A percentile compares a stretch with the other conserved stretches of the same genome.
phyloP scores from a whole-genome alignment of 257 asterid genomes.

The Mitragyna speciosa region DNA sequence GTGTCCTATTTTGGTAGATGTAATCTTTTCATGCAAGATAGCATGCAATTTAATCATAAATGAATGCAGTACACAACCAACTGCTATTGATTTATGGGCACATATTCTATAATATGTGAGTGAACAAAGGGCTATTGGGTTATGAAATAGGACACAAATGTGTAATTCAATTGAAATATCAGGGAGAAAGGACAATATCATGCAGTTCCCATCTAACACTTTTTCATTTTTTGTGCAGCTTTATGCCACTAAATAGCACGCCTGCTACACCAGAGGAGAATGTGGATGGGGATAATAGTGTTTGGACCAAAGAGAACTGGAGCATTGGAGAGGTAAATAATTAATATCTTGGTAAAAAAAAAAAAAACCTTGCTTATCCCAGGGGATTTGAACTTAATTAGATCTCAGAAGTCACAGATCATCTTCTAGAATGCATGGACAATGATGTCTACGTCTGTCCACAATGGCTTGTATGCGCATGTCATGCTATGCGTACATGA shows the following conservation, averaged over 20 bases:
- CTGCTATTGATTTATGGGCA: neutral
- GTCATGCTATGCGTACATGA: neutral
- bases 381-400: neutral
- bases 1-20: neutral
- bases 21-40: neutral
- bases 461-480: no score
- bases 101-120: neutral
- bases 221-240: neutral
- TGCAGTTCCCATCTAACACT: neutral
- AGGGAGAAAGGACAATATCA: neutral
- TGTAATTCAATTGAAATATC: neutral
- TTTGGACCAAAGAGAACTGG: slow-evolving; percentile 67
- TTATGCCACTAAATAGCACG: neutral
- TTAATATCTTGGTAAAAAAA: neutral
- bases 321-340: slow-evolving; percentile 63
- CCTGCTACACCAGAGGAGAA: slow-evolving; percentile 25
- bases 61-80: neutral
- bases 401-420: neutral
- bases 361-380: neutral
- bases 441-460: neutral
- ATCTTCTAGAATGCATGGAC: neutral
- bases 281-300: slow-evolving; percentile 42
- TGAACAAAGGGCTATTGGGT: neutral
- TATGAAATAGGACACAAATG: neutral
- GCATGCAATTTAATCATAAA: neutral